These are phyloP conservation scores for Rhodosporidiobolus odoratus DNA, from an alignment of 768 basidiomycete genomes.

Conservation along the genomic window DNA sequence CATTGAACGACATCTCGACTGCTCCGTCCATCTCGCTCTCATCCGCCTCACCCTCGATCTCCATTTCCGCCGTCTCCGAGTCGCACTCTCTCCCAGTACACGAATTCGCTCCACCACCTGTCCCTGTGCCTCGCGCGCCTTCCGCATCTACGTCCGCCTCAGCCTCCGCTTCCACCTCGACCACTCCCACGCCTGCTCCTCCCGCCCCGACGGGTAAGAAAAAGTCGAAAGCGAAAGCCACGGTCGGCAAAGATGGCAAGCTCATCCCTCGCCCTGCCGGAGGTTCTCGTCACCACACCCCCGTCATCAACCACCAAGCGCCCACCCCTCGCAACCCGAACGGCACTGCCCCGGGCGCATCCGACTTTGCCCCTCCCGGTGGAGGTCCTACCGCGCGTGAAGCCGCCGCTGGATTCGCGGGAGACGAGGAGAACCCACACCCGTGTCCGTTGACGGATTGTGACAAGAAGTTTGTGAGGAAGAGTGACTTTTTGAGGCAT, in stretches of 20 bases:
- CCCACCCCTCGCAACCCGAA: constrained; percentile 35
- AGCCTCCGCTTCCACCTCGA: neutral
- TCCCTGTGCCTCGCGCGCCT: neutral
- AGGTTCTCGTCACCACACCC: constrained; percentile 3
- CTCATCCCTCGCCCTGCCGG: neutral
- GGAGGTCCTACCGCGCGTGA: constrained; percentile 33
- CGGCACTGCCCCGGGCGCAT: constrained; percentile 29
- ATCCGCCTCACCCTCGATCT: neutral
- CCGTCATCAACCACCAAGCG: constrained; percentile 20
- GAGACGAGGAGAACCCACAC: constrained; percentile 36
- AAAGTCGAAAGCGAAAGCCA: neutral
- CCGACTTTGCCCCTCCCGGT: constrained; percentile 25
- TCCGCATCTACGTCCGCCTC: neutral
- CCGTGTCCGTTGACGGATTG: constrained; percentile 51
- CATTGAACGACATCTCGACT: neutral
- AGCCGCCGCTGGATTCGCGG: constrained; percentile 24
- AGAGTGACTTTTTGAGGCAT: constrained; percentile 77
- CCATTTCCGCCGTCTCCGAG: neutral
- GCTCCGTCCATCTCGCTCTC: neutral
- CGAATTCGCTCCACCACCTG: neutral
- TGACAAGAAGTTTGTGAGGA: constrained; percentile 71
- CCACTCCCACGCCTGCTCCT: neutral
- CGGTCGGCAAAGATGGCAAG: neutral
- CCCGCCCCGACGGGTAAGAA: constrained; percentile 1
- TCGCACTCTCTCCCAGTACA: neutral